phyloP scores from a whole-genome alignment of 2,329 filamentous ascomycete genomes.

The Aspergillus uvarum region DNA sequence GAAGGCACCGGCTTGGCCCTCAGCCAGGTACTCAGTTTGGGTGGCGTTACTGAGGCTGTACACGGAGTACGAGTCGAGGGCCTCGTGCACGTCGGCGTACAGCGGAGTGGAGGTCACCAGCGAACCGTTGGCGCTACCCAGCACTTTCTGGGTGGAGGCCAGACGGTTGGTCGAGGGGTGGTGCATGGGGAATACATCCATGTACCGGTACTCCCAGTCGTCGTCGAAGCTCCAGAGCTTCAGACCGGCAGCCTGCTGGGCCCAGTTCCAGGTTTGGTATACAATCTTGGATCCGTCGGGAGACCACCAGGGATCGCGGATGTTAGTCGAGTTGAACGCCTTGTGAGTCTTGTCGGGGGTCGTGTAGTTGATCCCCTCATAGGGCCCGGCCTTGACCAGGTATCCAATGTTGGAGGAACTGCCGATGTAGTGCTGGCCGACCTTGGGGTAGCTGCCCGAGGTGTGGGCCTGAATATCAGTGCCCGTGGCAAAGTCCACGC shows the following conservation, averaged over 20 bases:
- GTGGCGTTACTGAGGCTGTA: conserved; percentile 2
- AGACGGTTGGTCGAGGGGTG: conserved; percentile 28
- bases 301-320: conserved; percentile 33
- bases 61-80: conserved; percentile 2
- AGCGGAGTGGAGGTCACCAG: conserved; percentile 29
- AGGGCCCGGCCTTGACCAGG: conserved; percentile 3
- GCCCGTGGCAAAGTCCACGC: conserved; percentile 43
- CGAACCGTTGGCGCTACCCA: conserved; percentile 38
- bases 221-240: conserved; percentile 41
- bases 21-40: background rate
- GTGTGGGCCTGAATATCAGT: conserved; percentile 20
- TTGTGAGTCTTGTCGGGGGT: background rate
- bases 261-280: conserved; percentile 28
- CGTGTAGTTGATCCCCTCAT: conserved; percentile 6
- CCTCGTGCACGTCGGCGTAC: conserved; percentile 26
- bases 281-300: conserved; percentile 30
- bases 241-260: conserved; percentile 27
- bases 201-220: conserved; percentile 47
- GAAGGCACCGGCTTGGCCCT: conserved; percentile 6
- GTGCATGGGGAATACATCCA: conserved; percentile 43
- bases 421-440: conserved; percentile 8
- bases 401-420: conserved; percentile 5
- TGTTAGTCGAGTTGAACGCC: conserved; percentile 2
- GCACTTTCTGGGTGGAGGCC: conserved; percentile 42
- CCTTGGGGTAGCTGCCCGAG: conserved; percentile 6